These are phyloP conservation scores for Galerina marginata DNA, from an alignment of 768 basidiomycete species.

Conservation along the genomic window DNA sequence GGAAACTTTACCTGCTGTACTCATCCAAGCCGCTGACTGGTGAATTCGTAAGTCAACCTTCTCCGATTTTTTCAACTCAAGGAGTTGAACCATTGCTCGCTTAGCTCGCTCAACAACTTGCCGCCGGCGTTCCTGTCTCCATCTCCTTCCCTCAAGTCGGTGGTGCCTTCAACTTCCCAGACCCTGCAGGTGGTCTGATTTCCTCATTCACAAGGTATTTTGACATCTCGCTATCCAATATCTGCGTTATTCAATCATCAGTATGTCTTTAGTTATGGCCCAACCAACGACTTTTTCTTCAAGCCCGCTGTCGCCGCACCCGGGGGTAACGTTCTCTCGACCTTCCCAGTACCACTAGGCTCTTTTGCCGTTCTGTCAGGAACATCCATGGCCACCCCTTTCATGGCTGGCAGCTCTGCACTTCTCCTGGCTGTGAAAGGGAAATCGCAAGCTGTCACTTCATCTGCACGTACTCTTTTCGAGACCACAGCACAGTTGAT, in stretches of 20 bases:
- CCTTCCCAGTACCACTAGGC: conserved; percentile 39
- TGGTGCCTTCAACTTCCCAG: conserved; percentile 46
- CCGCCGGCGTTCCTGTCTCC: conserved; percentile 44
- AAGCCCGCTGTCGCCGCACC: conserved; percentile 55
- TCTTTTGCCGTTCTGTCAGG: conserved; percentile 45
- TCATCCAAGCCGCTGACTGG: conserved; percentile 64
- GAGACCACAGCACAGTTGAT: conserved; percentile 54
- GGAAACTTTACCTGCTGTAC: conserved; percentile 52
- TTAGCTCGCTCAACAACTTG: conserved; percentile 57
- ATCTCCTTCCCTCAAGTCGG: conserved; percentile 56
- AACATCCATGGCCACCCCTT: conserved; percentile 47
- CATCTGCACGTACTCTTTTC: conserved; percentile 43
- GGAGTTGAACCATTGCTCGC: conserved; percentile 1
- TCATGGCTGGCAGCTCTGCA: conserved; percentile 47
- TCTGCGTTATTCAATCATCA: background rate
- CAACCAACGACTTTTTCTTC: conserved; percentile 63
- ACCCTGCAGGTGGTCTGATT: conserved; percentile 59
- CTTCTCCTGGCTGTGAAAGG: conserved; percentile 45
- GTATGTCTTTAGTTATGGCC: conserved; percentile 48
- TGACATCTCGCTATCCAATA: background rate
- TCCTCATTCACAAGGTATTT: conserved; percentile 51
- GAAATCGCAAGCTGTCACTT: conserved; percentile 29
- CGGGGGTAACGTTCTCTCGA: conserved; percentile 54
- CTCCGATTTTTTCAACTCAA: background rate
- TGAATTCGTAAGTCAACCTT: conserved; percentile 50